Base-by-base conservation (phyloP, 345 rosid genomes). In the Acer saccharum region DNA sequence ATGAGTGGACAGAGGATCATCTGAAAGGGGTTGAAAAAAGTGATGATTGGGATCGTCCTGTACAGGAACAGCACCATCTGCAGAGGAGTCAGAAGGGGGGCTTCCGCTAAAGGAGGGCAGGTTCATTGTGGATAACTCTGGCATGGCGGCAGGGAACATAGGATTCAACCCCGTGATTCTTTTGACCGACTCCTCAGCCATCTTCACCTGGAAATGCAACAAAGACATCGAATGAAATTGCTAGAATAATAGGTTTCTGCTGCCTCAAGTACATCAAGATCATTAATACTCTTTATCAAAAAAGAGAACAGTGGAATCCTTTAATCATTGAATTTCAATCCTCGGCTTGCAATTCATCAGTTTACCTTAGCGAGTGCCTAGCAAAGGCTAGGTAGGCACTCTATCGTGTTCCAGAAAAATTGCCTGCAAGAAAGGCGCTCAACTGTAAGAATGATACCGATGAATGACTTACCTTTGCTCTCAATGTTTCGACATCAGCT, bases 141-240 rank as follows among this genome's bases (percentile, higher is more conserved):
- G 87, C 67, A 80, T 70, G 18, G 74, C 64, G 10, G 74, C 70
- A 68, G 82, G 98, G 69, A 88, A 78, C 92, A 90, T 16, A 41
- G 91, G 95, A 73, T 85, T 94, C 77, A 91, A 81, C 20, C 97
- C 94, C 9, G 97, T 91, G 79, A 90, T 79, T 77, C 93, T 88
- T 85, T 94, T 92, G 52, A 97, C 97, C 0, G 88, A 79, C 83
- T 97, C 97, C 83, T 93, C 98, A 46, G 98, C 99, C 98, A 97
- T 90, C 86, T 91, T 90, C 74, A 97, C 98, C 99, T 97, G 86
- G 35, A 80, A 74, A 69, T 17, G 69, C 4, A 58, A 71, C 21
- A 67, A 69, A 44, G 65, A 64, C 16, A 69, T 46, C 48, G 27
- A 25, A 70, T 27, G 71, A 65, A 66, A 55, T 66, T 41, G 29